phyloP scores from a whole-genome alignment of 2,329 filamentous ascomycete genomes.

The Ceratocystis variospora region DNA sequence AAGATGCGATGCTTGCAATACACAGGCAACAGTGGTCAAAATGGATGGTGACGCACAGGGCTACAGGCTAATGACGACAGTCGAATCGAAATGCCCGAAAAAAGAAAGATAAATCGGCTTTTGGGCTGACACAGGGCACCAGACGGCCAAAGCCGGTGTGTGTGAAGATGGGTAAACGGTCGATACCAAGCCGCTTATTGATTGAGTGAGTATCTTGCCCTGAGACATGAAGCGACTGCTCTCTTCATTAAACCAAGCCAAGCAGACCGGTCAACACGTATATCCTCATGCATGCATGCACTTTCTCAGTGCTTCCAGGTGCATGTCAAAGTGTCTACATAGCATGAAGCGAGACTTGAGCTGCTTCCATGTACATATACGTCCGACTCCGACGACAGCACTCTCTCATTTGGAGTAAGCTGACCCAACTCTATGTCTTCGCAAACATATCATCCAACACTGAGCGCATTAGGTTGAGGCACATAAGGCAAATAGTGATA shows the following conservation, averaged over 20 bases:
- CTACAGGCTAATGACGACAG: neutral
- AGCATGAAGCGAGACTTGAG: neutral
- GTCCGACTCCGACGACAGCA: no score
- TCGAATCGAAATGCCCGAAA: neutral
- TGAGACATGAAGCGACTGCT: no score
- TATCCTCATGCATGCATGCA: neutral
- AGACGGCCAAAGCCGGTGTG: neutral
- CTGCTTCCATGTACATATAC: neutral
- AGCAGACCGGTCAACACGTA: neutral
- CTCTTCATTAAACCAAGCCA: no score
- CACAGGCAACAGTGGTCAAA: neutral
- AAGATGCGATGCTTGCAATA: neutral
- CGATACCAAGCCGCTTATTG: neutral
- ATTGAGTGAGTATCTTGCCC: neutral
- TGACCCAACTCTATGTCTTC: neutral
- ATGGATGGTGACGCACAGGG: neutral
- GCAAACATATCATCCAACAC: no score
- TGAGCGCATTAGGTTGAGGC: neutral
- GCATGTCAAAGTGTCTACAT: slow-evolving; percentile 5
- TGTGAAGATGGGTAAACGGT: neutral
- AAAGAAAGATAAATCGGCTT: neutral
- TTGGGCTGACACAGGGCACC: neutral
- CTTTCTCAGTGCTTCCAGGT: neutral
- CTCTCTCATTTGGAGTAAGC: neutral
- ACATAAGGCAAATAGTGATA: neutral